Evolutionary conservation across 2,329 filamentous ascomycete genomes (phyloP).

Genomic region (Arachnomyces sp.): DNA sequence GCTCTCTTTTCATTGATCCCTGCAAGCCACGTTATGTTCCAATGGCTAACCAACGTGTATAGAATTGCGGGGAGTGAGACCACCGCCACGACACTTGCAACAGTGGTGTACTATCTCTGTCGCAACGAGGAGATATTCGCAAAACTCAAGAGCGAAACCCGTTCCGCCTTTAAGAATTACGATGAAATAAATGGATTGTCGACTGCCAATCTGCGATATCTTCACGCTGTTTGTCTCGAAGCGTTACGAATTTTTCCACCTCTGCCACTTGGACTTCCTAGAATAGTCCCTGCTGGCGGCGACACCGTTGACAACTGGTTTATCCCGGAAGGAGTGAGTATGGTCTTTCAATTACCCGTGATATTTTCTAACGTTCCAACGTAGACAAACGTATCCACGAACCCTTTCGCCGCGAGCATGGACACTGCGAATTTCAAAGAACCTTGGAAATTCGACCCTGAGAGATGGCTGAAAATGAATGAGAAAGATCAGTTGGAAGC

Average conservation of each 20-base stretch:
- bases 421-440: slow-evolving; percentile 12
- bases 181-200: slow-evolving; percentile 9
- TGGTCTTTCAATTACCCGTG: neutral
- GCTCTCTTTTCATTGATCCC: too few species aligned
- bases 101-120: slow-evolving; percentile 33
- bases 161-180: slow-evolving; percentile 26
- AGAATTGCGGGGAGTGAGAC: slow-evolving; percentile 45
- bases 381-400: slow-evolving; percentile 4
- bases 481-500: too few species aligned
- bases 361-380: neutral
- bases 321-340: slow-evolving; percentile 23
- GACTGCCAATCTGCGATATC: slow-evolving; percentile 23
- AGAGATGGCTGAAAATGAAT: slow-evolving; percentile 11
- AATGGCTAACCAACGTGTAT: too few species aligned
- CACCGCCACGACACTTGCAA: slow-evolving; percentile 40
- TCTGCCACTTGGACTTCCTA: slow-evolving; percentile 33
- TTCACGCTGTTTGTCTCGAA: slow-evolving; percentile 41
- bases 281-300: slow-evolving; percentile 28
- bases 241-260: slow-evolving; percentile 40
- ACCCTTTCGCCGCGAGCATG: slow-evolving; percentile 12
- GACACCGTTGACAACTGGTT: slow-evolving; percentile 27
- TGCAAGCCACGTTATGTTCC: too few species aligned
- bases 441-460: slow-evolving; percentile 16
- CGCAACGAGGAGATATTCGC: slow-evolving; percentile 28
- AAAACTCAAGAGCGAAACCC: slow-evolving; percentile 36